A percentile compares a stretch with the other conserved stretches of the same genome.
phyloP scores from a whole-genome alignment of 1,284 basidiomycete species.

The Leccinum ponderosum region DNA sequence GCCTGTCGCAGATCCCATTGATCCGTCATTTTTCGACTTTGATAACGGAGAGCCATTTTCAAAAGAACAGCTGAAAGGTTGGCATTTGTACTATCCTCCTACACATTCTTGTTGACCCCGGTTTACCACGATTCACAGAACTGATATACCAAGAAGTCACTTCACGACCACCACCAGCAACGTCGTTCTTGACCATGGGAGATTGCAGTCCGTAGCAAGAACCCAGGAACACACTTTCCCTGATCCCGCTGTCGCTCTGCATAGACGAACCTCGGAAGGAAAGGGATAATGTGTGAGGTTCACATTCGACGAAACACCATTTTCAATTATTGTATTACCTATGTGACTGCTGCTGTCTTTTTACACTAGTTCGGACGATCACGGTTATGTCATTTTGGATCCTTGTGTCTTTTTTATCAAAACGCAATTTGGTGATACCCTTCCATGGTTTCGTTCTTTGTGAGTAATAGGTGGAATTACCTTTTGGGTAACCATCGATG shows the following conservation, averaged over 20 bases:
- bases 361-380: conserved; percentile 6
- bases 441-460: not conserved
- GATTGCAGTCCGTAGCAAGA: conserved; percentile 11
- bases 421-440: conserved; percentile 17
- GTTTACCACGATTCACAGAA: conserved; percentile 11
- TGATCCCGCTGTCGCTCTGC: not conserved
- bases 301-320: not conserved
- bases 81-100: conserved; percentile 17
- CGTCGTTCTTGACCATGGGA: conserved; percentile 16
- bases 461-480: not conserved
- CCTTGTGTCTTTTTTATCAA: not conserved
- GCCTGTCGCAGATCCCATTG: conserved; percentile 76
- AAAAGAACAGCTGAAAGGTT: conserved; percentile 74
- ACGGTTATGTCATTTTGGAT: not conserved
- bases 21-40: conserved; percentile 90
- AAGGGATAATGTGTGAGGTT: not conserved
- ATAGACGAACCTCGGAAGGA: not conserved
- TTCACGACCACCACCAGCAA: conserved; percentile 14
- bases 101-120: not conserved
- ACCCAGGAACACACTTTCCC: not conserved
- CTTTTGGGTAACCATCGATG: not conserved
- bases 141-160: conserved; percentile 34
- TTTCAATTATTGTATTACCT: conserved; percentile 3
- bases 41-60: conserved; percentile 67
- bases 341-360: conserved; percentile 3